Base-by-base conservation (phyloP, 495 filamentous ascomycete genomes). In the Cetradonia linearis region DNA sequence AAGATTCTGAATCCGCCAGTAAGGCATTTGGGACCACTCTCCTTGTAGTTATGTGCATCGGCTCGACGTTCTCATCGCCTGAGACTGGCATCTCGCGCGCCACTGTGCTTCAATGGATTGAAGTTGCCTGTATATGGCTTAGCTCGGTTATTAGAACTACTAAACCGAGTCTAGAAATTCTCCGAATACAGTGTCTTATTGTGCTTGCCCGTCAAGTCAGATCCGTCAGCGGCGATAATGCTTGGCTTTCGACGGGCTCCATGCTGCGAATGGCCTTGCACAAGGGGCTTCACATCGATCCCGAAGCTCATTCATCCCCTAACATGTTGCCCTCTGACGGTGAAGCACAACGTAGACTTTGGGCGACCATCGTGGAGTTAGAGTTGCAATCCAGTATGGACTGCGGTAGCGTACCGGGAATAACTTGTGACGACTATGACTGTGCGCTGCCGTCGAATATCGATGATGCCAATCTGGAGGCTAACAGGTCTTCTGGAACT, bases 301-400 rank as follows among this genome's bases (percentile, higher is more conserved):
- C 83, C 0, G 72, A 71, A 23, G 70, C 77, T 38, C n/a, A n/a
- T n/a, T n/a, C n/a, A n/a, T 78, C 83, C 50, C 73, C 71, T 2
- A 67, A 67, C 34, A 77, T 79, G 70, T 62, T 74, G 1, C 44
- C 70, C 0, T 72, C 80, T 23, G 76, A 78, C 60, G 73, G 72
- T 5, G 82, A 86, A 61, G 55, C 83, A 30, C 78, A 82, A n/a
- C 8, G 46, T 3, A 70, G 83, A 25, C 59, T 86, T 4, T 87
- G 84, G 84, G 75, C 76, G 16, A 85, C 82, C 5, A 78, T 87
- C 30, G 64, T 86, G 20, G 84, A 87, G 59, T 63, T 86, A 31
- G 70, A 71, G 55, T 63, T 83, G 3, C 83, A 85, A 63, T 73
- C 83, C 0, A 77, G 79, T 1, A 61, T 85, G 2, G 80, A 82